Conservation (phyloP, 495 filamentous ascomycete species). For the Neurospora terricola region DNA sequence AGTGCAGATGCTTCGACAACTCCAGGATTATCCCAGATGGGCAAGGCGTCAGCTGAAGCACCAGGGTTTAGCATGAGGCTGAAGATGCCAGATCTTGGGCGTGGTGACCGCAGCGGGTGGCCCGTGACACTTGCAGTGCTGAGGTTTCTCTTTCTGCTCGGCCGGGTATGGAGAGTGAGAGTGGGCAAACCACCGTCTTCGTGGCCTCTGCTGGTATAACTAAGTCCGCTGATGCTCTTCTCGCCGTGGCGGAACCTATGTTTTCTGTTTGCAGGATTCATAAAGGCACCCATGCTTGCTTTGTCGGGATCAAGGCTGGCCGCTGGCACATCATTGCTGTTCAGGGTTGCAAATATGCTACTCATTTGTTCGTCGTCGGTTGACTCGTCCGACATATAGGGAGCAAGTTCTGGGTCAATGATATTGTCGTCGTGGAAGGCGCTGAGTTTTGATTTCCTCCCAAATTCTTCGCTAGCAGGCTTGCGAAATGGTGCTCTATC, state of each 20-base stretch:
- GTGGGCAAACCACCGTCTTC: slow-evolving; percentile 26
- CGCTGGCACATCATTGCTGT: slow-evolving; percentile 31
- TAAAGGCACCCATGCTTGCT: slow-evolving; percentile 38
- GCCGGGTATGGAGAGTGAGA: slow-evolving; percentile 47
- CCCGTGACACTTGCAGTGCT: slow-evolving; percentile 61
- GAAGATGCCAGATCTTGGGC: slow-evolving; percentile 36
- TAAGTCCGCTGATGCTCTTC: slow-evolving; percentile 53
- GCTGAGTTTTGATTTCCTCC: slow-evolving; percentile 56
- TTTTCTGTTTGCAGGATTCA: slow-evolving; percentile 55
- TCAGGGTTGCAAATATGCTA: slow-evolving; percentile 69
- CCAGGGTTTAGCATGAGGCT: slow-evolving; percentile 23
- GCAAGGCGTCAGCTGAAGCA: slow-evolving; percentile 31
- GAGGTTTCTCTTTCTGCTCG: slow-evolving; percentile 60
- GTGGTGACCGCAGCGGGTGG: slow-evolving; percentile 58
- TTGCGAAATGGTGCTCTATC: slow-evolving; percentile 88
- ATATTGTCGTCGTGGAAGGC: slow-evolving; percentile 97
- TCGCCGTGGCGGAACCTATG: slow-evolving; percentile 63
- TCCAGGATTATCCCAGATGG: slow-evolving; percentile 25
- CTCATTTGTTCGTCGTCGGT: slow-evolving; percentile 88
- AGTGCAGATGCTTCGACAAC: slow-evolving; percentile 43
- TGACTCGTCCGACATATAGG: slow-evolving; percentile 90
- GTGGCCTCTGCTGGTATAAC: slow-evolving; percentile 44
- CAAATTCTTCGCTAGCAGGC: slow-evolving; percentile 52
- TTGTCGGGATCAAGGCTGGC: slow-evolving; percentile 38
- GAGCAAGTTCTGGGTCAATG: slow-evolving; percentile 91